Conservation (phyloP, 768 basidiomycete species). For the Amanita inopinata region DNA sequence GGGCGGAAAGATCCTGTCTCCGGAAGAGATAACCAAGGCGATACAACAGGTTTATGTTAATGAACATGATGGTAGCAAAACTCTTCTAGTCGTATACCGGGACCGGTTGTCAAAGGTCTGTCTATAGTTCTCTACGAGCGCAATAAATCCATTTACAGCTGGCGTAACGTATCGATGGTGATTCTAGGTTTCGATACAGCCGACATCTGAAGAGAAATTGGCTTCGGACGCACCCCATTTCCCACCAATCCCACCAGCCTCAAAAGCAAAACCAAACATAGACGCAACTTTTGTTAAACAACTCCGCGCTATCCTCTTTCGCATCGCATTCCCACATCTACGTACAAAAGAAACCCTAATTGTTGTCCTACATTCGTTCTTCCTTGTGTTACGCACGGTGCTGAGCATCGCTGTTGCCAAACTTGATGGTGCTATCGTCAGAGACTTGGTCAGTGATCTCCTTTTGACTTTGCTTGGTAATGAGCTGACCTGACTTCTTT, state of each 20-base stretch:
- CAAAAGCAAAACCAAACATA: conserved; percentile 50
- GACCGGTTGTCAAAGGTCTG: conserved; percentile 55
- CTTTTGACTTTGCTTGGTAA: not conserved
- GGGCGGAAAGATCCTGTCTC: conserved; percentile 18
- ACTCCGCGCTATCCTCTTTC: conserved; percentile 59
- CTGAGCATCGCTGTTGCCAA: conserved; percentile 82
- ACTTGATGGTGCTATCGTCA: conserved; percentile 83
- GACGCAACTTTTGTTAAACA: conserved; percentile 63
- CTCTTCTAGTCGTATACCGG: conserved; percentile 57
- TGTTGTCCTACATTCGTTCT: conserved; percentile 69
- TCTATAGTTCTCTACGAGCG: conserved; percentile 1
- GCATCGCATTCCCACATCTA: conserved; percentile 59
- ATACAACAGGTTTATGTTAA: conserved; percentile 57
- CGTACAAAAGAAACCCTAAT: conserved; percentile 64
- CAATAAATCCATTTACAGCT: not conserved
- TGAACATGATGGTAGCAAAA: conserved; percentile 47
- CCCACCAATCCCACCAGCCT: conserved; percentile 38
- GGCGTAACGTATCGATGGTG: not conserved
- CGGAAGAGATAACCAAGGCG: conserved; percentile 35
- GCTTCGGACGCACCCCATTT: conserved; percentile 48
- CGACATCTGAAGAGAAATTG: conserved; percentile 42
- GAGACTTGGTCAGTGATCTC: conserved; percentile 54
- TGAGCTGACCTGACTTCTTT: not conserved
- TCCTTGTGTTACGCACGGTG: conserved; percentile 79
- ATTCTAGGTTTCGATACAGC: conserved; percentile 31